Conservation (phyloP, 2,329 filamentous ascomycete species). For the Scedosporium dehoogii region DNA sequence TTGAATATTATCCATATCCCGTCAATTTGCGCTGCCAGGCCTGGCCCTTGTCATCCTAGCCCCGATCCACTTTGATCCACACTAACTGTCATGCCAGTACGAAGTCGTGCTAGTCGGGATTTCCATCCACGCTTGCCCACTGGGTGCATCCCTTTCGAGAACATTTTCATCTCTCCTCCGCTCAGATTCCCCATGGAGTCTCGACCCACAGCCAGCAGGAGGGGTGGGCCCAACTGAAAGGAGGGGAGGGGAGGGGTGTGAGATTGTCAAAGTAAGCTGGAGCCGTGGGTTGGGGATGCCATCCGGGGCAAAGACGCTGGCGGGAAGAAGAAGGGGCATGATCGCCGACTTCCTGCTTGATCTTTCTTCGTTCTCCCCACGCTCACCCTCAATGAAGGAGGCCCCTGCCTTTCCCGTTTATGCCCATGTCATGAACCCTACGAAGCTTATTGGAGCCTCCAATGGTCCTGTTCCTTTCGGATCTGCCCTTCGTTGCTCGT, state of each 20-base stretch:
- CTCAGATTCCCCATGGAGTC: too few relatives aligned
- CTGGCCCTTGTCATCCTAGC: slow-evolving; percentile 10
- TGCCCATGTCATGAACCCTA: not conserved
- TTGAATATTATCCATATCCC: slow-evolving; percentile 11
- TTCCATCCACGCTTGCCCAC: not conserved
- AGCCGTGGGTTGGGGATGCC: not conserved
- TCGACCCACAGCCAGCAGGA: not conserved
- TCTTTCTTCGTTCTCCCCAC: not conserved
- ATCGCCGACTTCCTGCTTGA: not conserved
- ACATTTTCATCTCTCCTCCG: too few relatives aligned
- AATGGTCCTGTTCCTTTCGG: not conserved
- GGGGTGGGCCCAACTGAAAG: not conserved
- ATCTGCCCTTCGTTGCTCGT: not conserved
- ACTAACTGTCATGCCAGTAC: not conserved
- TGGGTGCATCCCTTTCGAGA: not conserved
- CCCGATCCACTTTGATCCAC: slow-evolving; percentile 8
- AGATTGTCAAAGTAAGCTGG: not conserved
- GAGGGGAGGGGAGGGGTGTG: not conserved
- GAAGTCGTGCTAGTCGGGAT: not conserved
- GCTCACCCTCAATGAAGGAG: not conserved
- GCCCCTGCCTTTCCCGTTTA: not conserved
- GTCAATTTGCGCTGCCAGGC: slow-evolving; percentile 8
- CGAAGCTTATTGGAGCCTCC: not conserved
- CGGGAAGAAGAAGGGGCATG: not conserved
- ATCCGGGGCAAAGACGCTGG: not conserved